These are phyloP conservation scores for Bacterosira constricta DNA, from an alignment of 108 stramenopile genomes.

Conservation along the genomic window DNA sequence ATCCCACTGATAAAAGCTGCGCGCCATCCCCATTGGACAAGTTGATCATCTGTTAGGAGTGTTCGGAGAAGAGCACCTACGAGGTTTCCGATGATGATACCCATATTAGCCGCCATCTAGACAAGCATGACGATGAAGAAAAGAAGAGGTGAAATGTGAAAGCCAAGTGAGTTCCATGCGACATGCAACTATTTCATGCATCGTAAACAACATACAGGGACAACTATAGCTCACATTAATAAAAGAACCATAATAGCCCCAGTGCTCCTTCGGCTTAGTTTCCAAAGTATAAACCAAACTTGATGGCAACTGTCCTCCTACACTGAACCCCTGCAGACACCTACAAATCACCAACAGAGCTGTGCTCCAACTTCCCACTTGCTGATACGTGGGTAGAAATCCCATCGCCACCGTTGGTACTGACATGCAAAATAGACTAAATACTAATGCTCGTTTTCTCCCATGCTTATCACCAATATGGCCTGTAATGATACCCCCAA, in stretches of 20 bases:
- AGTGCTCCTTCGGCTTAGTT: conserved; percentile 42
- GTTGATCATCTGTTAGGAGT: conserved; percentile 61
- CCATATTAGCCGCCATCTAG: conserved; percentile 48
- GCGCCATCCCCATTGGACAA: conserved; percentile 80
- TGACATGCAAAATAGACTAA: conserved; percentile 59
- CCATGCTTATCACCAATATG: conserved; percentile 66
- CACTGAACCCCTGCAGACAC: conserved; percentile 62
- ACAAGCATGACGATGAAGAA: conserved; percentile 3
- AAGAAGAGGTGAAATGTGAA: not conserved
- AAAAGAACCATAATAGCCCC: conserved; percentile 50
- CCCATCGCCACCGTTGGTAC: conserved; percentile 69
- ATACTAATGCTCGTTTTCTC: conserved; percentile 49
- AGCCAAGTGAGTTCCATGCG: too few relatives aligned
- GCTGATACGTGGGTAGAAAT: conserved; percentile 61
- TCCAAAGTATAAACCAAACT: conserved; percentile 70
- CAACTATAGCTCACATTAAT: not conserved
- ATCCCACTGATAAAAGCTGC: conserved; percentile 77
- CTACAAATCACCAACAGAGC: conserved; percentile 53
- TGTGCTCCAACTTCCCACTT: conserved; percentile 47
- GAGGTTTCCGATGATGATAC: conserved; percentile 61
- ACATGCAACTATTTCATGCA: too few relatives aligned
- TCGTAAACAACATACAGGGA: too few relatives aligned
- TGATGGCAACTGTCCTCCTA: conserved; percentile 62
- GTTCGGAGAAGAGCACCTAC: conserved; percentile 61
- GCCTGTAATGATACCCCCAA: conserved; percentile 58